Evolutionary conservation across 2,329 filamentous ascomycete species (phyloP), one percentile per base, ranked within the genome.

Genomic region (Seiridium unicorne): DNA sequence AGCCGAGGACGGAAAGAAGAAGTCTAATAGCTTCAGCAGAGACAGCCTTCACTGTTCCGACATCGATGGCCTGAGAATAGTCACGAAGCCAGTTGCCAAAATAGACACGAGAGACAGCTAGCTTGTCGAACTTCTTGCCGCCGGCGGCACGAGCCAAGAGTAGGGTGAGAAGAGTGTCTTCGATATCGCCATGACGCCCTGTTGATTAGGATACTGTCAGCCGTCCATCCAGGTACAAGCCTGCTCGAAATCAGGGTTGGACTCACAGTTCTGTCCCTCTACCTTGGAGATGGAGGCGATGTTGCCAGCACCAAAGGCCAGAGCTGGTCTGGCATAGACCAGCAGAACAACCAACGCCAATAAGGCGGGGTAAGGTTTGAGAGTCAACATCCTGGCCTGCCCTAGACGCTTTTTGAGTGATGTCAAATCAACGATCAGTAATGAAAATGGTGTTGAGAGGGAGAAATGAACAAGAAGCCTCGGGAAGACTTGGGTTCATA

Each of bases 41-140:
- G 64, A 97, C 93, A 68, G 89, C 86, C 79, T 97, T 97, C 77
- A 97, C 86, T 3, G 92, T 96, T 63, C 92, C 93, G 55, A 97
- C 91, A 74, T 97, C 93, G 68, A 97, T 91, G 62, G 93, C 93
- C 76, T 97, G 93, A 57, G 91, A 95, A 77, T 97, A 97, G 76
- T 97, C 93, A 61, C 84, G 86, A 40, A 97, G 85, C 93, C 93
- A 97, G 80, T 97, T 97, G 65, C 93, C 93, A 79, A 97, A 97
- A 80, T 97, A 97, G 64, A 96, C 91, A 62, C 93, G 87, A 64
- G 93, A 91, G 63, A 97, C 90, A 71, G 89, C 90, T 70, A 96
- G 85, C 79, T 95, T 95, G 80, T 85, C 87, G 77, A 96, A 97
- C 71, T 93, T 96, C 80, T 93, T 93, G 67, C 80, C 79, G 65